Evolutionary conservation across 768 basidiomycete genomes (phyloP), one percentile per base, ranked within the genome.

Genomic region (Daedalea quercina): DNA sequence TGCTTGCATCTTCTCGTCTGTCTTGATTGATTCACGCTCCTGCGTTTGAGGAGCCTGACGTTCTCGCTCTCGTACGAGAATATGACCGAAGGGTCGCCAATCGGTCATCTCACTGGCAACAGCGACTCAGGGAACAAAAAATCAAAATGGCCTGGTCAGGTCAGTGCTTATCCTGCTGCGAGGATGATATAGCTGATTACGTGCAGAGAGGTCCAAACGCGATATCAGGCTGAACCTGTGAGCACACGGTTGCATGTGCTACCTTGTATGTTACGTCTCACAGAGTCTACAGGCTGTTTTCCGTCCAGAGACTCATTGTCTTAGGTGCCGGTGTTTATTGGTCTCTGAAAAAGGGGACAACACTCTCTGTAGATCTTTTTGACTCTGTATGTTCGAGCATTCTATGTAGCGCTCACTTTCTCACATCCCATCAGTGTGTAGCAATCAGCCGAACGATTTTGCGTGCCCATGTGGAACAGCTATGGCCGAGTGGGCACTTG

Each of bases 1-100:
- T 47, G 15, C 46, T 15, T 50, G 11, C 7, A 50, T 44, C 9
- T 20, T 24, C 17, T 25, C 28, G n/a, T 11, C 19, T 22, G 28
- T 23, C 13, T 34, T 7, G 9, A 11, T 22, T 19, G 44, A 23
- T 3, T 48, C 8, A 34, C 9, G 15, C 53, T 8, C 53, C 53
- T 54, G 2, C 52, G 19, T 26, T 26, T 19, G 20, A 78, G 76
- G 57, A 60, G 13, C 57, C 68, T 23, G 70, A 74, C 48, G 57
- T 73, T 11, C 66, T 73, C 4, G 45, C 63, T 12, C 55, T 61
- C 6, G 70, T 71, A 8, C 56, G 77, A 26, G 53, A 67, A 35
- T 73, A 72, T 26, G 73, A 78, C 54, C 65, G 67, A 20, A 64
- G 55, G 34, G 59, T 79, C 13, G 57, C 68, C 3, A 50, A 51